phyloP scores from a whole-genome alignment of 768 basidiomycete genomes.

The Amanita jacksonii region DNA sequence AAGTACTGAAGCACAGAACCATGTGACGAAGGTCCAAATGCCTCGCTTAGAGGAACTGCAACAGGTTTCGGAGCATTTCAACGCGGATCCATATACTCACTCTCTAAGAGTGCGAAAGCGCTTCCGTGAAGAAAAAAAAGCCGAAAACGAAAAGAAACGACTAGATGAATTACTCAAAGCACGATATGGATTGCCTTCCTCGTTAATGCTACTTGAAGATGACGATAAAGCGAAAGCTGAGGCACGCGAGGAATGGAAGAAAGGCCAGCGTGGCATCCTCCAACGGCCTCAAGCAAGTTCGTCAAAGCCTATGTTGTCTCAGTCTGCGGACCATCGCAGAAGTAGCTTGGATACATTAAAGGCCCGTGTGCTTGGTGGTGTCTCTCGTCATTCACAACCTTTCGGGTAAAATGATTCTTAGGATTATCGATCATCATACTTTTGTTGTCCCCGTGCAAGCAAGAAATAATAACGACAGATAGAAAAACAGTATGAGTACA shows the following conservation, averaged over 20 bases:
- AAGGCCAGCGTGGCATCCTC: slow-evolving; percentile 34
- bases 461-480: slow-evolving; percentile 6
- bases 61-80: slow-evolving; percentile 64
- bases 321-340: not conserved
- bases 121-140: slow-evolving; percentile 83
- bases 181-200: slow-evolving; percentile 68
- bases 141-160: slow-evolving; percentile 55
- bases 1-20: slow-evolving; percentile 66
- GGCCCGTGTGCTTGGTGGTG: slow-evolving; percentile 50
- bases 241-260: slow-evolving; percentile 57
- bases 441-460: not conserved
- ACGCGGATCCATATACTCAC: slow-evolving; percentile 79
- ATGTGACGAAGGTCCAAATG: slow-evolving; percentile 61
- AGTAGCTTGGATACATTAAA: slow-evolving; percentile 24
- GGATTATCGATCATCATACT: too few relatives aligned
- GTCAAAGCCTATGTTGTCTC: slow-evolving; percentile 2
- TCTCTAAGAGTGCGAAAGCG: slow-evolving; percentile 67
- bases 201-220: slow-evolving; percentile 55
- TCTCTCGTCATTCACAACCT: slow-evolving; percentile 25
- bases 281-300: slow-evolving; percentile 37
- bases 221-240: slow-evolving; percentile 48
- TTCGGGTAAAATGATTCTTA: slow-evolving; percentile 4
- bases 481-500: slow-evolving; percentile 11
- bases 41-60: slow-evolving; percentile 80
- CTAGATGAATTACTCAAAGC: slow-evolving; percentile 66